Base-by-base conservation (phyloP, 257 asterid genomes). In the Primulina huaijiensis region DNA sequence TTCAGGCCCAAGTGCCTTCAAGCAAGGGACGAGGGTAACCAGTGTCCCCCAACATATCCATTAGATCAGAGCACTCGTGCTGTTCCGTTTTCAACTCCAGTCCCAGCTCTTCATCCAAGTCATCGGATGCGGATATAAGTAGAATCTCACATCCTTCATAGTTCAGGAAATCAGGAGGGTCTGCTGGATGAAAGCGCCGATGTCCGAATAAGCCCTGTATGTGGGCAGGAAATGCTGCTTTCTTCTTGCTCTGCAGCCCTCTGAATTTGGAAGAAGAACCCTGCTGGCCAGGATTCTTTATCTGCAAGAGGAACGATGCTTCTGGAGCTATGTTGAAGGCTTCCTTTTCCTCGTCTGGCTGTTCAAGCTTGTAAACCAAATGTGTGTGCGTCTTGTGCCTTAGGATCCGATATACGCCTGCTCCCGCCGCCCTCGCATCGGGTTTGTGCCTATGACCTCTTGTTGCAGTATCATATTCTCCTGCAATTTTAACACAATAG, bases 71-170 rank as follows among this genome's bases (percentile, higher is more conserved):
- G 75, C 95, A 90, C 0, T 84, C 80, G 0, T 65, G 72, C 55
- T 67, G 78, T 46, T 82, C 87, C 5, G 80, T 72, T 63, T 80
- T 74, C 65, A 87, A 46, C 77, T 87, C 88, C 79, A 84, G 57
- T 10, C 96, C 95, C 53, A 91, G 56, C 76, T 90, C 97, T 59
- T 87, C 80, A 34, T 80, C 88, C 11, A 89, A 70, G 52, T 89
- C 87, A 52, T 89, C 93, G 0, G 91, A 82, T 9, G 96, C 95
- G 1, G 91, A 74, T 64, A 91, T 85, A 31, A 91, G 81, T 78
- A 91, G 68, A 67, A 91, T 83, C 81, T 91, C 97, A 63, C 97
- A 87, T 25, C 95, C 95, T 70, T 91, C 91, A 3, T 88, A 86
- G 82, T 85, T 84, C 50, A 91, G 85, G 74, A 85, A 84, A 64